Evolutionary conservation across 192 early-diverging fungal genomes (phyloP), one percentile per base, ranked within the genome.

Genomic region (Chytriomyces hyalinus): DNA sequence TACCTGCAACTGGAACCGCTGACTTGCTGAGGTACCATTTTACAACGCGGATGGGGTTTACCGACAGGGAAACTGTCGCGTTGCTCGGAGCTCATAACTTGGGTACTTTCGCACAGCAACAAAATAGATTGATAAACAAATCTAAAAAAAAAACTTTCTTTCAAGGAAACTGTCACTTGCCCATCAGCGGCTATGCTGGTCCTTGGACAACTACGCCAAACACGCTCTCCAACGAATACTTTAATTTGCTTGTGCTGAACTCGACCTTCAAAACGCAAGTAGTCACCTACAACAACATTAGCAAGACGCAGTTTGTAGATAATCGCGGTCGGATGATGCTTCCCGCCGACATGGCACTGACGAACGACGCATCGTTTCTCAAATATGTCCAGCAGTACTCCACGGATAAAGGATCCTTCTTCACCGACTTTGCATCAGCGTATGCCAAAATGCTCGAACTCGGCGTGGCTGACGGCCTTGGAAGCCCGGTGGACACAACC

Each of bases 61-160:
- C 82, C 78, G 90, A 91, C 67, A 85, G 85, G 28, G 91, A 93
- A 66, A 92, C 88, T 71, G 91, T 92, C 28, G 90, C 90, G 10
- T 79, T 93, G 65, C 78, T 87, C 22, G 92, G 92, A 59, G 92
- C 92, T 43, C 92, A 93, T 76, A 82, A 87, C 43, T 75, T 93
- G 46, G 92, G 36, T 36, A 36, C 36, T 36, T 36, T 36, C 1
- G 36, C 36, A 36, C 3, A 36, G 36, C 36, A 36, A 36, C 36
- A 36, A 36, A 36, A 36, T 36, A 36, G 36, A 36, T 36, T 36
- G 36, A 36, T 36, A 36, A 36, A 36, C 24, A 26, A 26, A 26
- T 0, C 24, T 26, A 36, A 36, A 36, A 36, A 36, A 36, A 36
- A 36, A 36, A 1, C 36, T 36, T 36, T 36, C 4, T 36, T 36